A percentile compares a stretch with the other conserved stretches of the same genome.
phyloP scores from a whole-genome alignment of 2,329 filamentous ascomycete genomes.

The Aspergillus luchuensis region DNA sequence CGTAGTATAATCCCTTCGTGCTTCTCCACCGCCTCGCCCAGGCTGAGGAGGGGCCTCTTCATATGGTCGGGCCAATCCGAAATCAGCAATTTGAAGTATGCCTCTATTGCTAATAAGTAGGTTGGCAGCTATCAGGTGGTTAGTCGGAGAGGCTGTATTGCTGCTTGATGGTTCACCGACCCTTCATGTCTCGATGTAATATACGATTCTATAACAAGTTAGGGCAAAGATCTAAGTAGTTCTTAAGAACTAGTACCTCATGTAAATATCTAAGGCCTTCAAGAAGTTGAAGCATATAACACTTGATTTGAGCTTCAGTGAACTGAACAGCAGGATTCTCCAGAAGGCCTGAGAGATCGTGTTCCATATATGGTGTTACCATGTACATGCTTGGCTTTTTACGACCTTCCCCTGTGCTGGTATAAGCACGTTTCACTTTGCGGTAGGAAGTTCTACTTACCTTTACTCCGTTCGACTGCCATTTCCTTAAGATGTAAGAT shows the following conservation, averaged over 20 bases:
- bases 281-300: constrained; percentile 91
- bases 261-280: constrained; percentile 90
- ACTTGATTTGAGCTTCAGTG: constrained; percentile 90
- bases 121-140: constrained; percentile 68
- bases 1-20: constrained; percentile 89
- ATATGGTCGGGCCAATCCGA: constrained; percentile 90
- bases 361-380: constrained; percentile 98
- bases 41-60: constrained; percentile 78
- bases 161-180: constrained; percentile 25
- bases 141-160: constrained; percentile 3
- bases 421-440: constrained; percentile 21
- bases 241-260: constrained; percentile 52
- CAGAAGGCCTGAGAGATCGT: constrained; percentile 94
- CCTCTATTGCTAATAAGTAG: constrained; percentile 93
- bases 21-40: constrained; percentile 79
- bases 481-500: constrained; percentile 89
- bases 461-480: constrained; percentile 78
- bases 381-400: constrained; percentile 89
- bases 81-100: constrained; percentile 94
- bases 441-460: constrained; percentile 42
- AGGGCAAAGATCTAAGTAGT: constrained; percentile 12
- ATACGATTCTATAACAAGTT: constrained; percentile 63
- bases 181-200: constrained; percentile 95
- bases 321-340: constrained; percentile 92
- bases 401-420: constrained; percentile 66